Evolutionary conservation across 306 rosid genomes (phyloP).

Genomic region (Lablab purpureus): DNA sequence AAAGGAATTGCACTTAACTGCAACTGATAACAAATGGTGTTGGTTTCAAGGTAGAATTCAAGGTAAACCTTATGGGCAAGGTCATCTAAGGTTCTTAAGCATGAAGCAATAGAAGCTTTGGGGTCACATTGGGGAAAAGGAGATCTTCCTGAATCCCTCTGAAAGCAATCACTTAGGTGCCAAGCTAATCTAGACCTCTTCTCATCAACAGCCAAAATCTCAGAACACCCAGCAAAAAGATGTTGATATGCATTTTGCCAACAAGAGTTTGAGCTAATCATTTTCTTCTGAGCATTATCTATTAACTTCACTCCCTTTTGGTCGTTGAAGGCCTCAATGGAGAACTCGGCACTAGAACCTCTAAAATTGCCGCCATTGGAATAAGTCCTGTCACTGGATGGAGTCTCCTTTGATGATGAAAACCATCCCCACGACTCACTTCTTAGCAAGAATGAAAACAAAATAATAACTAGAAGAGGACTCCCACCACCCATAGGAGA

Average conservation of each 20-base stretch:
- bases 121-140: constrained; percentile 70
- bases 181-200: constrained; percentile 83
- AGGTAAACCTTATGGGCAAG: constrained; percentile 72
- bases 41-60: constrained; percentile 91
- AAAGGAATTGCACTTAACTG: constrained; percentile 65
- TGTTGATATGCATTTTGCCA: constrained; percentile 75
- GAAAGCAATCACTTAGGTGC: constrained; percentile 96
- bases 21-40: constrained; percentile 79
- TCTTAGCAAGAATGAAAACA: constrained; percentile 38
- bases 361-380: constrained; percentile 18
- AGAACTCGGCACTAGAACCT: constrained; percentile 64
- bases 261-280: constrained; percentile 64
- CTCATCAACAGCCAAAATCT: constrained; percentile 68
- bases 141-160: constrained; percentile 75
- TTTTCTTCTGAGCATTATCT: constrained; percentile 64
- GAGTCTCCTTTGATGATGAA: constrained; percentile 53
- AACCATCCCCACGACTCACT: constrained; percentile 78
- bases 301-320: constrained; percentile 58
- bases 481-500: constrained; percentile 46
- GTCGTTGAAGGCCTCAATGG: constrained; percentile 62
- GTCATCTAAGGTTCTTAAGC: constrained; percentile 61
- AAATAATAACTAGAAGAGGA: constrained; percentile 43
- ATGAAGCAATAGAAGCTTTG: constrained; percentile 56
- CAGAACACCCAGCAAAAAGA: constrained; percentile 78
- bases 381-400: constrained; percentile 40